phyloP scores from a whole-genome alignment of 2,329 filamentous ascomycete genomes.

The Dendrostoma leiphaemia region DNA sequence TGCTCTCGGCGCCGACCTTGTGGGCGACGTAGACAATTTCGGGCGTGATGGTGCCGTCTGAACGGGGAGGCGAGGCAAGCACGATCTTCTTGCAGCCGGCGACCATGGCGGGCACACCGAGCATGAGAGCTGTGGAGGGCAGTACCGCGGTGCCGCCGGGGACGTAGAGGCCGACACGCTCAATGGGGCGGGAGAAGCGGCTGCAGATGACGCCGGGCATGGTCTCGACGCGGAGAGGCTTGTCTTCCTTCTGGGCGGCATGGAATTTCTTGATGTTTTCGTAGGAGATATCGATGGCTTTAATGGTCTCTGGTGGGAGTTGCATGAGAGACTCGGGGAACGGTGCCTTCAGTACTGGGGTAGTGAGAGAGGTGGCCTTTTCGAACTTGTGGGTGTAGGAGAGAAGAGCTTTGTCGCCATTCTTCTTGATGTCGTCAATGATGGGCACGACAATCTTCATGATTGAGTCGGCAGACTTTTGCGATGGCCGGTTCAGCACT shows the following conservation, averaged over 20 bases:
- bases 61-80: conserved; percentile 83
- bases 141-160: conserved; percentile 96
- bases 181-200: conserved; percentile 87
- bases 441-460: conserved; percentile 90
- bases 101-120: conserved; percentile 96
- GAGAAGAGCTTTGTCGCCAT: conserved; percentile 84
- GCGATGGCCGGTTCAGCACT: conserved; percentile 82
- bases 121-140: conserved; percentile 94
- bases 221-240: conserved; percentile 83
- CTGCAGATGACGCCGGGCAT: conserved; percentile 97
- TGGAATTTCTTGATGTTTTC: conserved; percentile 96
- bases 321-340: conserved; percentile 86
- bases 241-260: conserved; percentile 81
- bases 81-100: conserved; percentile 95
- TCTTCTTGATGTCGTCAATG: conserved; percentile 78
- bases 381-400: conserved; percentile 98
- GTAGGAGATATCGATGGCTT: conserved; percentile 91
- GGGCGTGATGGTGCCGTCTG: conserved; percentile 87
- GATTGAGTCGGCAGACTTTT: conserved; percentile 92
- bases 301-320: conserved; percentile 75
- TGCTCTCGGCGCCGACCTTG: conserved; percentile 93
- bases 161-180: conserved; percentile 93
- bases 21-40: conserved; percentile 98
- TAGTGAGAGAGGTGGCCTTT: conserved; percentile 86
- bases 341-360: conserved; percentile 84